Evolutionary conservation across 1,284 basidiomycete species (phyloP).

Genomic region (Meripilus lineatus): DNA sequence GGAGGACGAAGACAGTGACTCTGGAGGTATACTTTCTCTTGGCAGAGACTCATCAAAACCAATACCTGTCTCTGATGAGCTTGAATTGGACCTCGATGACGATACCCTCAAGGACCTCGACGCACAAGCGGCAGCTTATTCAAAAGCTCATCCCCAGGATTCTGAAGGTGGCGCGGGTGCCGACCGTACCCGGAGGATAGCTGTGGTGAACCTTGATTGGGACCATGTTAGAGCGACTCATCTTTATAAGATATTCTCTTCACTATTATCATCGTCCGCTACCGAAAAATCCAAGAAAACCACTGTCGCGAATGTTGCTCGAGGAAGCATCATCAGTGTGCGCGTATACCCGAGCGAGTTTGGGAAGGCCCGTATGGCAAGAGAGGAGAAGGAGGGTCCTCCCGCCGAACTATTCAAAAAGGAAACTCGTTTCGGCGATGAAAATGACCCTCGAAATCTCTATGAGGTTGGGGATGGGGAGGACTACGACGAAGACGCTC

Average conservation of each 20-base stretch:
- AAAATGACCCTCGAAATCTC: conserved; percentile 63
- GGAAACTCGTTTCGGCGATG: conserved; percentile 38
- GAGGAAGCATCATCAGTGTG: conserved; percentile 70
- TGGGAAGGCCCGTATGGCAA: conserved; percentile 83
- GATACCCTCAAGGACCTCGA: conserved; percentile 65
- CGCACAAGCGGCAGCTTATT: conserved; percentile 64
- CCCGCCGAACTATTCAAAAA: conserved; percentile 82
- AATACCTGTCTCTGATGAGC: conserved; percentile 42
- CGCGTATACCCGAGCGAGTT: conserved; percentile 92
- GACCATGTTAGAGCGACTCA: conserved; percentile 91
- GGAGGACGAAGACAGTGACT: conserved; percentile 45
- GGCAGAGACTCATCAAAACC: conserved; percentile 38
- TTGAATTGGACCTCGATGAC: conserved; percentile 80
- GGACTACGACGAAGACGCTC: conserved; percentile 83
- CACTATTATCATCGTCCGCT: conserved; percentile 67
- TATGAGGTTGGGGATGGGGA: conserved; percentile 63
- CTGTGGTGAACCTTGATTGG: conserved; percentile 98
- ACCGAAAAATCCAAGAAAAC: conserved; percentile 19
- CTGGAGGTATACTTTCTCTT: conserved; percentile 46
- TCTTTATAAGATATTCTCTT: conserved; percentile 91
- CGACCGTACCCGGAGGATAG: conserved; percentile 72
- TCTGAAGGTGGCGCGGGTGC: conserved; percentile 28
- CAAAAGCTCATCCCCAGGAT: conserved; percentile 37
- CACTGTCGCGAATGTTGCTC: conserved; percentile 28
- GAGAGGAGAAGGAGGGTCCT: conserved; percentile 89